Percentiles rank a stretch among this genome's conserved stretches.
These are phyloP conservation scores for Aphanocladium album DNA, from an alignment of 2,329 filamentous ascomycete genomes.

Conservation along the genomic window DNA sequence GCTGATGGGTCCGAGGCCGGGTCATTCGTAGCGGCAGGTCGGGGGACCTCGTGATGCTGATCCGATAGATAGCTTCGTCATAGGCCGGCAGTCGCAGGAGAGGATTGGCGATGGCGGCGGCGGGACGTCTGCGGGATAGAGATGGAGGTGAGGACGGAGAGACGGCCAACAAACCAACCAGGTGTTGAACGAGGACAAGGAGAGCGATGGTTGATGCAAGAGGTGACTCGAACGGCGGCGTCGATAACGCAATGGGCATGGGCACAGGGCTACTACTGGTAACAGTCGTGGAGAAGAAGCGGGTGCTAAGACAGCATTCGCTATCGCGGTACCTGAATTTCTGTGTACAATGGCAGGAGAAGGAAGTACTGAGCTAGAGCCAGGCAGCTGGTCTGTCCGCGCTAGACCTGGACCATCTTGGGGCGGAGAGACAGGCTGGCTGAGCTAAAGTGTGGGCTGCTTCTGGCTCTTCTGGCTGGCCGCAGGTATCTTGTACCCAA, in stretches of 20 bases:
- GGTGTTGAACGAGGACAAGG: background rate
- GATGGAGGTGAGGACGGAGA: background rate
- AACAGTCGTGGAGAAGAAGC: conserved; percentile 11
- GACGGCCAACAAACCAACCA: background rate
- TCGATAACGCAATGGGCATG: conserved; percentile 15
- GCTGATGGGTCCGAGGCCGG: conserved; percentile 13
- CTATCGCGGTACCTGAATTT: conserved; percentile 3
- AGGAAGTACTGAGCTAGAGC: background rate
- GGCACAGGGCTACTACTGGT: conserved; percentile 1
- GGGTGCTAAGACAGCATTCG: background rate
- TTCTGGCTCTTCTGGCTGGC: background rate
- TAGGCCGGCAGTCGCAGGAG: conserved; percentile 6
- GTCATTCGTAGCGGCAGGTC: conserved; percentile 11
- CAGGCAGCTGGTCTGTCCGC: background rate
- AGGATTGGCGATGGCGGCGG: background rate
- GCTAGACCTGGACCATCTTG: background rate
- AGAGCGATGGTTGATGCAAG: conserved; percentile 9
- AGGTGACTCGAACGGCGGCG: conserved; percentile 11
- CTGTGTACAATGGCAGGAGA: background rate
- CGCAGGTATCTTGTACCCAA: conserved; percentile 8
- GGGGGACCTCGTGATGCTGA: conserved; percentile 14
- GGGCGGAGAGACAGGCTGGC: background rate
- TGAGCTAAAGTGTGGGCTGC: background rate
- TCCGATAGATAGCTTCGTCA: conserved; percentile 8
- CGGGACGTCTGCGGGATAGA: background rate